Percentiles rank a stretch among this genome's conserved stretches.
These are phyloP conservation scores for Polytrichum commune DNA, from an alignment of 225 moss, liverwort and hornwort species.

Conservation along the genomic window DNA sequence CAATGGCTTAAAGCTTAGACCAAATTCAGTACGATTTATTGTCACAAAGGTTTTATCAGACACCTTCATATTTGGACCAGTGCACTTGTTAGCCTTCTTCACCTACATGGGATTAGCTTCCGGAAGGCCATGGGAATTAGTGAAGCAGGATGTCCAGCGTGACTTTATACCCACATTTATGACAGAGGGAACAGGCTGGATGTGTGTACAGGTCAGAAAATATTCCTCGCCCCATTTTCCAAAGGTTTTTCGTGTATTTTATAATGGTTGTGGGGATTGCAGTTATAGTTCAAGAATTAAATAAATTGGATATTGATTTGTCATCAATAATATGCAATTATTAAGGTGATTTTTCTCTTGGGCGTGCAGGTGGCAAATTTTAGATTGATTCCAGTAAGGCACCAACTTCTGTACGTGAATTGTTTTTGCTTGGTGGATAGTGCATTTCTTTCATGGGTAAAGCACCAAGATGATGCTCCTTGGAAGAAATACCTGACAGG, in stretches of 20 bases:
- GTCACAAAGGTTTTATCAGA: slow-evolving; percentile 65
- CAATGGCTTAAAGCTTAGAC: slow-evolving; percentile 50
- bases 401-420: slow-evolving; percentile 84
- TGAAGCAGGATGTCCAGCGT: slow-evolving; percentile 69
- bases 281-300: too few relatives aligned
- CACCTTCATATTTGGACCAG: slow-evolving; percentile 68
- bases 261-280: too few relatives aligned
- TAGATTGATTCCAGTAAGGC: slow-evolving; percentile 70
- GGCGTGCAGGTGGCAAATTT: slow-evolving; percentile 78
- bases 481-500: slow-evolving; percentile 89
- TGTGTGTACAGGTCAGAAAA: slow-evolving; percentile 57
- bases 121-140: slow-evolving; percentile 60
- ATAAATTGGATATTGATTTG: background rate
- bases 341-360: background rate
- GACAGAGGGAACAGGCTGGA: slow-evolving; percentile 90
- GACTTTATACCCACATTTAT: slow-evolving; percentile 89
- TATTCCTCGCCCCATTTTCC: slow-evolving; percentile 4
- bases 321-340: too few relatives aligned
- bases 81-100: slow-evolving; percentile 85
- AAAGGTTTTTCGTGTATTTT: too few relatives aligned
- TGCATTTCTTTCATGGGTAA: slow-evolving; percentile 96
- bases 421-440: slow-evolving; percentile 82
- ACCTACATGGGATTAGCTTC: slow-evolving; percentile 85
- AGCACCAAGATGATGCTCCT: slow-evolving; percentile 93
- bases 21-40: slow-evolving; percentile 60